These are phyloP conservation scores for Tuber umbilicatum DNA, from an alignment of 495 filamentous ascomycete species.

Conservation along the genomic window DNA sequence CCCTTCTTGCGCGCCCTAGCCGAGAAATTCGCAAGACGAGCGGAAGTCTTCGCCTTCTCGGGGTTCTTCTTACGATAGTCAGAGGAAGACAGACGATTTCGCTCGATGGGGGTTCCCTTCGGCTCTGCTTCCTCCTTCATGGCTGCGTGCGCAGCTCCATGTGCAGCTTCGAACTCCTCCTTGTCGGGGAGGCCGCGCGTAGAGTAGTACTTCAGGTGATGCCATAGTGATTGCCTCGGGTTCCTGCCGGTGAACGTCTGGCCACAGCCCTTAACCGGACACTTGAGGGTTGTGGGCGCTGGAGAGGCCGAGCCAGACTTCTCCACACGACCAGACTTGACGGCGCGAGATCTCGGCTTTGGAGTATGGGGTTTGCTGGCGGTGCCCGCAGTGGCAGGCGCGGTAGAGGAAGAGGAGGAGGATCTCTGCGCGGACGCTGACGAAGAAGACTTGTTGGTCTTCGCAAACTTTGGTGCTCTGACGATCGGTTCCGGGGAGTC, in stretches of 20 bases:
- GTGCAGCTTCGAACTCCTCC: slow-evolving; percentile 36
- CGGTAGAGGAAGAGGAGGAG: slow-evolving; percentile 12
- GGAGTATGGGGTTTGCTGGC: slow-evolving; percentile 12
- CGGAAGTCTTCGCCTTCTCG: slow-evolving; percentile 40
- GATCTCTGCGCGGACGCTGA: neutral
- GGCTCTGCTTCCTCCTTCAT: slow-evolving; percentile 42
- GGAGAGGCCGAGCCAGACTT: slow-evolving; percentile 27
- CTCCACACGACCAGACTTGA: slow-evolving; percentile 34
- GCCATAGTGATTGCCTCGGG: slow-evolving; percentile 39
- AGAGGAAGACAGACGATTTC: slow-evolving; percentile 39
- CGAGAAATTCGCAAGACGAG: slow-evolving; percentile 39
- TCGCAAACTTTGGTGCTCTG: neutral
- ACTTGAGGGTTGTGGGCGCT: slow-evolving; percentile 32
- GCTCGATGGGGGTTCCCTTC: slow-evolving; percentile 40
- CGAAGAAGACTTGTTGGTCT: neutral
- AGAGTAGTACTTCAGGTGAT: slow-evolving; percentile 41
- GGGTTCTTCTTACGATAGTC: slow-evolving; percentile 42
- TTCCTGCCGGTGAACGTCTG: slow-evolving; percentile 41
- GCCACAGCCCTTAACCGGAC: slow-evolving; percentile 40
- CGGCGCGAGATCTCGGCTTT: slow-evolving; percentile 18
- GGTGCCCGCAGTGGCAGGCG: neutral
- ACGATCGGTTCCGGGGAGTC: slow-evolving; percentile 4
- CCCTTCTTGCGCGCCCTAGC: slow-evolving; percentile 41
- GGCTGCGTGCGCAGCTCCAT: slow-evolving; percentile 36
- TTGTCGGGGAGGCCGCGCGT: slow-evolving; percentile 40